Conservation (phyloP, 1,284 basidiomycete species). For the Hemileia vastatrix region DNA sequence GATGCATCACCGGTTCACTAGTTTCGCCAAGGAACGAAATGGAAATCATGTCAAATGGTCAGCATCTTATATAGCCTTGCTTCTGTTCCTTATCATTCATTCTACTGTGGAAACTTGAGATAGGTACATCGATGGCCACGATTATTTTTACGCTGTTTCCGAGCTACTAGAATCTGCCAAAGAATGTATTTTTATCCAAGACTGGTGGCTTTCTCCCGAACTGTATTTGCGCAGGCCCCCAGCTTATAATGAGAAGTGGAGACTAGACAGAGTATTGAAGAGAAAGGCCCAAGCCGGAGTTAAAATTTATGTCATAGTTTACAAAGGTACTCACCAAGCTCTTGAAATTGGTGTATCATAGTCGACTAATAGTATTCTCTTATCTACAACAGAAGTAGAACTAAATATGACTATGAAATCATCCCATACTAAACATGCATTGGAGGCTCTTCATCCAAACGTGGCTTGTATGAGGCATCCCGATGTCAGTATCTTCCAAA, state of each 20-base stretch:
- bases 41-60: constrained; percentile 77
- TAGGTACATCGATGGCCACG: constrained; percentile 36
- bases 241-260: constrained; percentile 67
- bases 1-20: constrained; percentile 61
- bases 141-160: constrained; percentile 87
- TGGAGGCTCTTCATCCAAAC: constrained; percentile 75
- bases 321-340: constrained; percentile 17
- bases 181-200: constrained; percentile 59
- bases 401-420: constrained; percentile 81
- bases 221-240: constrained; percentile 82
- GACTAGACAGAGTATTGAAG: constrained; percentile 70
- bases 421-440: constrained; percentile 53
- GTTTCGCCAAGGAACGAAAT: constrained; percentile 58
- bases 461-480: constrained; percentile 59
- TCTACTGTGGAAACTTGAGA: not conserved
- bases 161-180: constrained; percentile 62
- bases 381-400: constrained; percentile 53
- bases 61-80: constrained; percentile 57
- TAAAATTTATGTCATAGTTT: constrained; percentile 69
- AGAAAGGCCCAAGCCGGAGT: constrained; percentile 84
- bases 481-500: constrained; percentile 25
- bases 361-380: not conserved
- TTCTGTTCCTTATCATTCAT: constrained; percentile 17
- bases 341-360: not conserved
- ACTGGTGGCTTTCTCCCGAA: constrained; percentile 84